phyloP scores from a whole-genome alignment of 2,329 filamentous ascomycete genomes.

The Fusarium fracticaudum region DNA sequence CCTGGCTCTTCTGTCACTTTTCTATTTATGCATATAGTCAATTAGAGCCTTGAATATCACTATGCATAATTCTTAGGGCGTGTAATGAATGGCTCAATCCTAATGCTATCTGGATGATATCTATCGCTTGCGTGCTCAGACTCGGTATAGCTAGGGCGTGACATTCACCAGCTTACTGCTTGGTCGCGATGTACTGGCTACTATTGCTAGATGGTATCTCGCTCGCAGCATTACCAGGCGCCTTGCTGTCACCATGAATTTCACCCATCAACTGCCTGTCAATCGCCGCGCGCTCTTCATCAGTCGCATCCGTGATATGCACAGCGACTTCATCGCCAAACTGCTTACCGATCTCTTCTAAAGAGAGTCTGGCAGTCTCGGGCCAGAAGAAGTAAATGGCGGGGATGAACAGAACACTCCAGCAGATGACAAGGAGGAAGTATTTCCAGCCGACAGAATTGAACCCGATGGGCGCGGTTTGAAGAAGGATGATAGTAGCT shows the following conservation, averaged over 20 bases:
- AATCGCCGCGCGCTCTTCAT: conserved; percentile 36
- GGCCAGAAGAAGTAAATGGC: conserved; percentile 48
- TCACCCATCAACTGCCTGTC: conserved; percentile 4
- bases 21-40: rapidly evolving
- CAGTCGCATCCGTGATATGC: conserved; percentile 54
- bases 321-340: conserved; percentile 62
- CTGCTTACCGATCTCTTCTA: conserved; percentile 52
- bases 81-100: rapidly evolving
- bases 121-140: rapidly evolving
- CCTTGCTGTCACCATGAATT: not conserved
- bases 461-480: conserved; percentile 52
- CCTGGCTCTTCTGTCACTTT: not conserved
- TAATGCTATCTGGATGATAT: not conserved
- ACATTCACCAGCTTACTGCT: not conserved
- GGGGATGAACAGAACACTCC: conserved; percentile 48
- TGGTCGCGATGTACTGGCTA: not conserved
- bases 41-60: rapidly evolving
- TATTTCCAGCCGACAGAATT: conserved; percentile 59
- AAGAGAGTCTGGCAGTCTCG: conserved; percentile 46
- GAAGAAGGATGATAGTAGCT: conserved; percentile 56
- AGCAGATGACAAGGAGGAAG: conserved; percentile 58
- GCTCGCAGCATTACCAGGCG: rapidly evolving
- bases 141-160: not conserved
- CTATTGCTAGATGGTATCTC: not conserved
- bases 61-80: rapidly evolving